Conservation (phyloP, 805 yeast species). For the Ogataea methanolica region DNA sequence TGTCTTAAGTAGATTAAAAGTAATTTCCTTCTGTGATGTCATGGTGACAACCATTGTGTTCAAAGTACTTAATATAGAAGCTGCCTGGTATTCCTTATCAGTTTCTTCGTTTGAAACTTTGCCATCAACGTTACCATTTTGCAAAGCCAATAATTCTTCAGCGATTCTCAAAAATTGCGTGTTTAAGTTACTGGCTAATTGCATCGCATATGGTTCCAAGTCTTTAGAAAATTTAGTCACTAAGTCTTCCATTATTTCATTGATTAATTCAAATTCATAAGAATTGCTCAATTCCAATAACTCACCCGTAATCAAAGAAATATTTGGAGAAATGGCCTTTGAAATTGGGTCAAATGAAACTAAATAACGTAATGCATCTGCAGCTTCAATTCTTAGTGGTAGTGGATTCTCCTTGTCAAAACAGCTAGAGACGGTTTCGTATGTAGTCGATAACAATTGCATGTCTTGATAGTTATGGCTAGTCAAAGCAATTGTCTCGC, state of each 20-base stretch:
- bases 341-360: conserved; percentile 42
- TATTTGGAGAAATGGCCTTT: conserved; percentile 53
- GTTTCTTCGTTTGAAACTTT: conserved; percentile 31
- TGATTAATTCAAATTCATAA: conserved; percentile 78
- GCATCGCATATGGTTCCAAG: conserved; percentile 85
- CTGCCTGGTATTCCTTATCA: conserved; percentile 78
- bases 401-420: conserved; percentile 36
- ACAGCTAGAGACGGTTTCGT: conserved; percentile 29
- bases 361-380: conserved; percentile 44
- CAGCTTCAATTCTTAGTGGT: conserved; percentile 47
- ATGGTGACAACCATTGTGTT: conserved; percentile 76
- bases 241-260: conserved; percentile 89
- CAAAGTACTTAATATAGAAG: conserved; percentile 77
- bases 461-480: conserved; percentile 22
- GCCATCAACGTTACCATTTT: conserved; percentile 33
- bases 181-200: conserved; percentile 55
- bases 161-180: conserved; percentile 72
- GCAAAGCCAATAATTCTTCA: conserved; percentile 48
- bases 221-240: conserved; percentile 83
- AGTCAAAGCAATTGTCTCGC: conserved; percentile 45
- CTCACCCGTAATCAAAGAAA: conserved; percentile 73
- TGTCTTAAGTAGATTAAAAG: conserved; percentile 58
- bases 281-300: conserved; percentile 65
- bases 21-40: conserved; percentile 68
- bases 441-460: conserved; percentile 32